These are phyloP conservation scores for Alternaria hordeiaustralica DNA, from an alignment of 2,329 filamentous ascomycete genomes.

Conservation along the genomic window DNA sequence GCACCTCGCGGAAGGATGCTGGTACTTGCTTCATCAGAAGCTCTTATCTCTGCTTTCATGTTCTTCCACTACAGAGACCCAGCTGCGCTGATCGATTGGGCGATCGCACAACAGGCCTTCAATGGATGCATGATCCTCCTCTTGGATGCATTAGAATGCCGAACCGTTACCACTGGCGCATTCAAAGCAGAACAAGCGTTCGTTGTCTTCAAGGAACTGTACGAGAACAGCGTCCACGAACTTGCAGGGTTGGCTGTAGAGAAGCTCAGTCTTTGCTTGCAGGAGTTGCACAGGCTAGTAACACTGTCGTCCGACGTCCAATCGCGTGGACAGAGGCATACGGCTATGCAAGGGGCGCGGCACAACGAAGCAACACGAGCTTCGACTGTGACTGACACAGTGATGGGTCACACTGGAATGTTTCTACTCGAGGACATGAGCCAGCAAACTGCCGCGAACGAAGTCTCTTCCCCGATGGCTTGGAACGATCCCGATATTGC, in stretches of 20 bases:
- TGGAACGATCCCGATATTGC: slow-evolving; percentile 27
- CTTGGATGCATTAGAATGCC: slow-evolving; percentile 53
- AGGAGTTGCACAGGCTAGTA: slow-evolving; percentile 23
- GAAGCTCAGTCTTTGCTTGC: slow-evolving; percentile 45
- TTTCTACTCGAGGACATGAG: slow-evolving; percentile 56
- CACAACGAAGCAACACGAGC: slow-evolving; percentile 20
- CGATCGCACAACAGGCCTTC: slow-evolving; percentile 58
- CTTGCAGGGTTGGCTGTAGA: slow-evolving; percentile 55
- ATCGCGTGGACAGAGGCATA: slow-evolving; percentile 5
- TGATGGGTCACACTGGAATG: slow-evolving; percentile 58
- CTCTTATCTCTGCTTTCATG: slow-evolving; percentile 54
- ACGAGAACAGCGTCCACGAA: slow-evolving; percentile 53
- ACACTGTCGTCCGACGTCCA: slow-evolving; percentile 13
- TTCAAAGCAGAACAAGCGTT: slow-evolving; percentile 51
- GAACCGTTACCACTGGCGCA: slow-evolving; percentile 35
- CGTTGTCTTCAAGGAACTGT: slow-evolving; percentile 52
- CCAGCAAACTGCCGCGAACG: slow-evolving; percentile 47
- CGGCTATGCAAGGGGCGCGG: slow-evolving; percentile 12
- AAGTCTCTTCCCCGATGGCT: slow-evolving; percentile 42
- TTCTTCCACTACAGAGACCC: slow-evolving; percentile 55
- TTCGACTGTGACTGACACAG: slow-evolving; percentile 39
- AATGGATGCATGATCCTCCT: slow-evolving; percentile 59
- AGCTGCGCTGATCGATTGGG: slow-evolving; percentile 56
- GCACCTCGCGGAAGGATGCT: slow-evolving; percentile 48
- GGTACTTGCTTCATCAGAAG: slow-evolving; percentile 52